These are phyloP conservation scores for Exophiala viscosa DNA, from an alignment of 2,329 filamentous ascomycete genomes.

Conservation along the genomic window DNA sequence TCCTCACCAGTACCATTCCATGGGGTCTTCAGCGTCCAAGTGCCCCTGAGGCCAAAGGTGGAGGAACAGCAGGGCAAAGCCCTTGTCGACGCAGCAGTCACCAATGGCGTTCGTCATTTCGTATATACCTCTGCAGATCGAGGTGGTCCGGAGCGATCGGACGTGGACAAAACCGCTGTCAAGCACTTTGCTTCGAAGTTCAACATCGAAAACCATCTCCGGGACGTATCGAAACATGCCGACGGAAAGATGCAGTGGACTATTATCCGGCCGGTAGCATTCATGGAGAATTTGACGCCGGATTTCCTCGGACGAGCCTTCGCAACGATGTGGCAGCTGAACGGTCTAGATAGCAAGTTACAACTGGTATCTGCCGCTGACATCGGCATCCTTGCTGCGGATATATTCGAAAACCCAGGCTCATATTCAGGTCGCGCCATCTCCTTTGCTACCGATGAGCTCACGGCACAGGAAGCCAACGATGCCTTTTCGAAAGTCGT, in stretches of 20 bases:
- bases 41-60: constrained; percentile 14
- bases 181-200: constrained; percentile 31
- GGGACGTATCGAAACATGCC: constrained; percentile 34
- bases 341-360: constrained; percentile 38
- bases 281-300: constrained; percentile 29
- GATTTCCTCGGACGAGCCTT: constrained; percentile 27
- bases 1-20: constrained; percentile 17
- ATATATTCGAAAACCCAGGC: constrained; percentile 43
- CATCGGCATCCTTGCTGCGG: constrained; percentile 47
- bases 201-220: constrained; percentile 29
- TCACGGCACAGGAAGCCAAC: constrained; percentile 36
- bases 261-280: constrained; percentile 29
- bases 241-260: constrained; percentile 26
- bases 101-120: constrained; percentile 36
- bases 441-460: constrained; percentile 46
- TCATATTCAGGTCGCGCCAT: constrained; percentile 39
- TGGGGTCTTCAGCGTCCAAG: constrained; percentile 28
- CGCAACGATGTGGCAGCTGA: constrained; percentile 28
- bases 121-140: constrained; percentile 39
- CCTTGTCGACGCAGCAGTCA: constrained; percentile 34
- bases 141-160: constrained; percentile 33
- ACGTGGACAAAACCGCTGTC: constrained; percentile 25
- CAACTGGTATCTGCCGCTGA: constrained; percentile 42
- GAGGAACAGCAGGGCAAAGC: constrained; percentile 39
- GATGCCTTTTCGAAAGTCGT: constrained; percentile 31